These are phyloP conservation scores for Backusella tarrabulga DNA, from an alignment of 192 early-diverging fungal species.

Conservation along the genomic window DNA sequence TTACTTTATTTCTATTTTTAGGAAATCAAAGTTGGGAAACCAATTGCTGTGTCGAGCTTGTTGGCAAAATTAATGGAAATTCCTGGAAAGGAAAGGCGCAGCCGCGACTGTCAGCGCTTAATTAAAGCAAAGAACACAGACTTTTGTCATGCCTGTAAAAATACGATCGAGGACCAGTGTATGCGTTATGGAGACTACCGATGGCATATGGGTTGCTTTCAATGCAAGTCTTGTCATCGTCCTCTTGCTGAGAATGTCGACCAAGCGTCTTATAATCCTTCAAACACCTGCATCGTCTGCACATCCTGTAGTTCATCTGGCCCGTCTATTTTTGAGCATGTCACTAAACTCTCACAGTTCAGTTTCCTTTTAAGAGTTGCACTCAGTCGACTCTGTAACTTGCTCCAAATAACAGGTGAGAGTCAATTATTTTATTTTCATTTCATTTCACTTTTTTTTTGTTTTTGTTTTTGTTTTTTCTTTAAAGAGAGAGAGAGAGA, in stretches of 20 bases:
- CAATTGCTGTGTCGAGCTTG: conserved; percentile 60
- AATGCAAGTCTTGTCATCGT: conserved; percentile 64
- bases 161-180: conserved; percentile 89
- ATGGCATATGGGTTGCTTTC: conserved; percentile 84
- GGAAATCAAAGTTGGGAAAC: conserved; percentile 61
- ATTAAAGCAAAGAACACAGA: conserved; percentile 55
- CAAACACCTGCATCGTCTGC: conserved; percentile 21
- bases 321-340: conserved; percentile 57
- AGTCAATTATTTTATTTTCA: background rate
- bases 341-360: conserved; percentile 90
- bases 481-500: background rate
- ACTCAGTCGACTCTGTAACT: conserved; percentile 74
- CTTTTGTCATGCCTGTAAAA: conserved; percentile 74
- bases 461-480: background rate
- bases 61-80: conserved; percentile 76
- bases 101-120: conserved; percentile 19
- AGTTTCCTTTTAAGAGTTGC: conserved; percentile 85
- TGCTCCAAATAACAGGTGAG: conserved; percentile 50
- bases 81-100: conserved; percentile 40
- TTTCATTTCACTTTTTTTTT: too few relatives aligned
- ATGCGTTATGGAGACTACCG: conserved; percentile 62
- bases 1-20: conserved; percentile 22
- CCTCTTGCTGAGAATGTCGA: conserved; percentile 31
- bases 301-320: conserved; percentile 5
- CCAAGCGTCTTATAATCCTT: conserved; percentile 15